These are phyloP conservation scores for Neofusicoccum ribis DNA, from an alignment of 2,329 filamentous ascomycete genomes.

Conservation along the genomic window DNA sequence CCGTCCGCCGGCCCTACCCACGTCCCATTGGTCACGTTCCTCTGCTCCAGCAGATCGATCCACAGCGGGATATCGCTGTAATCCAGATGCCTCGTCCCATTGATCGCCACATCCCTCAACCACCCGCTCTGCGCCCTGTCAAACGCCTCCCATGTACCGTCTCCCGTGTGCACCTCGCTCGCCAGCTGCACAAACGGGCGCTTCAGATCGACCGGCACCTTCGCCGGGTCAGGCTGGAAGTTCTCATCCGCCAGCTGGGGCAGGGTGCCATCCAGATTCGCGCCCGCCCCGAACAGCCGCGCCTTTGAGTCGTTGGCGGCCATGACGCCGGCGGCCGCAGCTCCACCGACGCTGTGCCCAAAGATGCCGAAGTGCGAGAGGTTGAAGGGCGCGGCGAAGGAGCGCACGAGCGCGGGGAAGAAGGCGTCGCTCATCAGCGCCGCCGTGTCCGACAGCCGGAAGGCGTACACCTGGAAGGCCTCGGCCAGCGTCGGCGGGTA, in stretches of 20 bases:
- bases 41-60: conserved; percentile 28
- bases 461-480: background rate
- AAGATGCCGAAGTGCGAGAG: background rate
- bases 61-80: conserved; percentile 29
- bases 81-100: conserved; percentile 26
- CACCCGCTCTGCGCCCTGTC: conserved; percentile 27
- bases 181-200: conserved; percentile 28
- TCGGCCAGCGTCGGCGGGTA: background rate
- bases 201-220: conserved; percentile 20
- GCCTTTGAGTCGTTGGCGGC: conserved; percentile 5
- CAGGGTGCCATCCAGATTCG: conserved; percentile 26
- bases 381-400: conserved; percentile 13
- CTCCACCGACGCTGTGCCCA: conserved; percentile 12
- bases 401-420: background rate
- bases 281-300: conserved; percentile 21
- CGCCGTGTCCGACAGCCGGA: background rate
- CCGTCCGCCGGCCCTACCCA: background rate
- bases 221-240: background rate
- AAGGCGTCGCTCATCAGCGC: background rate
- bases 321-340: conserved; percentile 19
- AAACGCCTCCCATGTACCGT: conserved; percentile 26
- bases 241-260: conserved; percentile 23
- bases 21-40: conserved; percentile 20
- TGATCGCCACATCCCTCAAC: conserved; percentile 27
- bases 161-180: conserved; percentile 20